phyloP scores from a whole-genome alignment of 2,329 filamentous ascomycete genomes.

The Botrytis paeoniae region DNA sequence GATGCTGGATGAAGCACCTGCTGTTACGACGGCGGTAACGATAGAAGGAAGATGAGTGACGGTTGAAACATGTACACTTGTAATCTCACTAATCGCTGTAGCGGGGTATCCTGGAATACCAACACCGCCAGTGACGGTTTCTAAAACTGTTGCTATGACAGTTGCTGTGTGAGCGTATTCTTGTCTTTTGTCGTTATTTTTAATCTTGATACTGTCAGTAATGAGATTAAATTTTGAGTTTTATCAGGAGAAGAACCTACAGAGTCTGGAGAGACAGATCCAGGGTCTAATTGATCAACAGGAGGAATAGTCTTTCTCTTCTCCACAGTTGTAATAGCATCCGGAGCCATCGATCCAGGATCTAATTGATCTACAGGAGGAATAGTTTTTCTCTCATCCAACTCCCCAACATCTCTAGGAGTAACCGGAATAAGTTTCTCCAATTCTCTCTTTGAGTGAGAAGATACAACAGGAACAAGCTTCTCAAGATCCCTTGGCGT shows the following conservation, averaged over 20 bases:
- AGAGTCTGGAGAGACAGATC: background rate
- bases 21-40: background rate
- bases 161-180: conserved; percentile 7
- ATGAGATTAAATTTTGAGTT: background rate
- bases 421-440: background rate
- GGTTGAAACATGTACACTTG: background rate
- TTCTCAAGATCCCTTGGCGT: background rate
- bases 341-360: background rate
- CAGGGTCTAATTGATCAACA: background rate
- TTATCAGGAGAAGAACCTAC: background rate
- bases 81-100: background rate
- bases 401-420: background rate
- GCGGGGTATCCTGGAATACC: conserved; percentile 1
- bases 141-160: background rate
- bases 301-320: background rate
- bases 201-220: background rate
- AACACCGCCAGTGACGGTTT: conserved; percentile 1
- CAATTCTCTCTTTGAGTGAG: background rate
- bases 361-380: background rate
- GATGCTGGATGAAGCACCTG: background rate
- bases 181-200: background rate
- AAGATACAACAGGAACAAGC: background rate
- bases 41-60: conserved; percentile 1
- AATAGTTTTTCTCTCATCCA: background rate
- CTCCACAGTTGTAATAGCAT: background rate